phyloP scores from a whole-genome alignment of 2,329 filamentous ascomycete species.

The Fusarium duplospermum region DNA sequence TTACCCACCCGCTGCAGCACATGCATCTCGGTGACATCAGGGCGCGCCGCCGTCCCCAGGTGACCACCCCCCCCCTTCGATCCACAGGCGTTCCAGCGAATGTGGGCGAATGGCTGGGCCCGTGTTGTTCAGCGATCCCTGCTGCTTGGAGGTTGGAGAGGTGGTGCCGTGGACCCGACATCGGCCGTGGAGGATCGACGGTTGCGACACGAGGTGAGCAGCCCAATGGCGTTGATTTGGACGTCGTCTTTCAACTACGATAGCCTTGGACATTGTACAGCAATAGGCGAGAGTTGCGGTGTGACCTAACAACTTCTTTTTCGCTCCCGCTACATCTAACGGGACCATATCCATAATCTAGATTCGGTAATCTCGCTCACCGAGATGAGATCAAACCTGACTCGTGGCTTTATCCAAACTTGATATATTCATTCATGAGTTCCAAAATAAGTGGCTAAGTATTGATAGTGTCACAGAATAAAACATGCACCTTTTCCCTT shows the following conservation, averaged over 20 bases:
- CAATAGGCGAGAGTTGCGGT: slow-evolving; percentile 16
- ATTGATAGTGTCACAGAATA: slow-evolving; percentile 33
- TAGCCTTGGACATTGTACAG: slow-evolving; percentile 6
- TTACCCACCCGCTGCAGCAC: slow-evolving; percentile 8
- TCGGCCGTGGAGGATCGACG: slow-evolving; percentile 20
- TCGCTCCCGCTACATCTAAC: background rate
- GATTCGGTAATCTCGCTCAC: slow-evolving; percentile 26
- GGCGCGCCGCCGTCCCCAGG: slow-evolving; percentile 15
- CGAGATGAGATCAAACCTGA: slow-evolving; percentile 22
- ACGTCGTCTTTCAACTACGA: background rate
- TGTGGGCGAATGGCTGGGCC: slow-evolving; percentile 30
- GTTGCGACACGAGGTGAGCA: background rate
- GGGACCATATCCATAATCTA: slow-evolving; percentile 5
- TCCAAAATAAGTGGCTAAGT: slow-evolving; percentile 6
- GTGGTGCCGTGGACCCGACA: slow-evolving; percentile 29
- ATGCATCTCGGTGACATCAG: slow-evolving; percentile 35
- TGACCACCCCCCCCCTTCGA: slow-evolving; percentile 9
- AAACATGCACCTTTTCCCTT: slow-evolving; percentile 3
- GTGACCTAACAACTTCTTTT: background rate
- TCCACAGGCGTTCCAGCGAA: slow-evolving; percentile 10
- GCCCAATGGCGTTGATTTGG: background rate
- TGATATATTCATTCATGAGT: background rate
- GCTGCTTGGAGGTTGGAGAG: slow-evolving; percentile 6
- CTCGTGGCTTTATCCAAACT: slow-evolving; percentile 5
- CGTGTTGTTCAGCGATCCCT: slow-evolving; percentile 37